Conservation (phyloP, 495 filamentous ascomycete species). For the Talaromyces liani region DNA sequence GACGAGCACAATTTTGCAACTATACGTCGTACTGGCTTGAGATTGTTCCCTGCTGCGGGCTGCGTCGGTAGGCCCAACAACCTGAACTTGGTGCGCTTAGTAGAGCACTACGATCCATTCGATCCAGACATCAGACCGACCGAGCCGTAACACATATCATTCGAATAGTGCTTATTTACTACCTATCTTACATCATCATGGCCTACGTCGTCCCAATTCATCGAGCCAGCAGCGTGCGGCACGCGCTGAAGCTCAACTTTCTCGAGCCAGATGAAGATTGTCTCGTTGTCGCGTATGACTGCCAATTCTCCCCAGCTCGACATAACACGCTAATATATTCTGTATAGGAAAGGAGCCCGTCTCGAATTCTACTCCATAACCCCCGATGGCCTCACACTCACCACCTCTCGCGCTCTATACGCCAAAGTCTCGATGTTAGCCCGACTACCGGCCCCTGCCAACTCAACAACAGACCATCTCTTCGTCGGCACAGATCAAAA, state of each 20-base stretch:
- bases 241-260: conserved; percentile 76
- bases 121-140: background rate
- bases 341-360: conserved; percentile 74
- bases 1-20: background rate
- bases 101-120: background rate
- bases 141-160: background rate
- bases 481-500: conserved; percentile 88
- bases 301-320: background rate
- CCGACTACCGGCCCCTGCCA: conserved; percentile 61
- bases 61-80: background rate
- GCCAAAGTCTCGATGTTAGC: conserved; percentile 82
- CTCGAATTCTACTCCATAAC: conserved; percentile 72
- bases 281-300: conserved; percentile 75
- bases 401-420: conserved; percentile 61
- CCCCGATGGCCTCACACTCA: conserved; percentile 52
- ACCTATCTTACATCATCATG: conserved; percentile 43
- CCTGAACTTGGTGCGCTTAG: background rate
- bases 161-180: background rate
- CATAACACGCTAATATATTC: conserved; percentile 8
- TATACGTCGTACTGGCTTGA: background rate
- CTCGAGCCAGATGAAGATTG: conserved; percentile 66
- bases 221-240: conserved; percentile 77
- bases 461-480: conserved; percentile 72
- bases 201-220: conserved; percentile 94
- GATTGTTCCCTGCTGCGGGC: background rate